Percentiles rank a stretch among this genome's conserved stretches.
Conservation (phyloP, 768 basidiomycete species). For the Lactarius trivialis region DNA sequence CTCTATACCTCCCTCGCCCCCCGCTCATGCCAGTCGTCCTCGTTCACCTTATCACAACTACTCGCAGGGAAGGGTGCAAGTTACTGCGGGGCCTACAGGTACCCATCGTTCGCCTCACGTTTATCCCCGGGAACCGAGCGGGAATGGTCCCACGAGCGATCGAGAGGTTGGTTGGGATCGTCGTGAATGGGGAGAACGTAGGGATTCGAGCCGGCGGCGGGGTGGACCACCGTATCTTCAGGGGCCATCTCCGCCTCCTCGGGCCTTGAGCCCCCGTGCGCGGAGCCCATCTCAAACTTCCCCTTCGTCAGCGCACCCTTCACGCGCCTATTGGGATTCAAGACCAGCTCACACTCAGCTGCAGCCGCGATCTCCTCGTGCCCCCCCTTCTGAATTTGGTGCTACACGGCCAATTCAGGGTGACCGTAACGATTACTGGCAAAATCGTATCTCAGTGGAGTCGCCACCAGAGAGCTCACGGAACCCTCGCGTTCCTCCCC, state of each 20-base stretch:
- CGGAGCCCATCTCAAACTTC: constrained; percentile 40
- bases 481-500: constrained; percentile 27
- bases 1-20: constrained; percentile 57
- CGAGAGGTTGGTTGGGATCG: constrained; percentile 57
- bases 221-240: constrained; percentile 30
- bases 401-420: constrained; percentile 8
- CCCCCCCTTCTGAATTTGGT: constrained; percentile 2
- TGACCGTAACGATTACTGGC: constrained; percentile 15
- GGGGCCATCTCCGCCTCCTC: constrained; percentile 30
- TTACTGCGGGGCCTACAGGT: constrained; percentile 43
- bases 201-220: constrained; percentile 20
- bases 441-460: constrained; percentile 6
- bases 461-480: constrained; percentile 25
- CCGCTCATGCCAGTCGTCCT: constrained; percentile 38
- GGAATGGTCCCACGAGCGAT: constrained; percentile 42
- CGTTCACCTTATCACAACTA: constrained; percentile 51
- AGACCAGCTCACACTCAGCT: constrained; percentile 35
- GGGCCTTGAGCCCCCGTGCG: constrained; percentile 40
- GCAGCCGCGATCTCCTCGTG: constrained; percentile 25
- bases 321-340: constrained; percentile 53
- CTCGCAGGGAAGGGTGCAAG: constrained; percentile 42
- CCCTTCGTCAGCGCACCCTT: constrained; percentile 49
- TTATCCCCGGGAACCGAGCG: constrained; percentile 45
- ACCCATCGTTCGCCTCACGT: constrained; percentile 57
- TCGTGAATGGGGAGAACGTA: constrained; percentile 48